Conservation (phyloP, 176 grass and related monocot species). For the Oryza longistaminata region DNA sequence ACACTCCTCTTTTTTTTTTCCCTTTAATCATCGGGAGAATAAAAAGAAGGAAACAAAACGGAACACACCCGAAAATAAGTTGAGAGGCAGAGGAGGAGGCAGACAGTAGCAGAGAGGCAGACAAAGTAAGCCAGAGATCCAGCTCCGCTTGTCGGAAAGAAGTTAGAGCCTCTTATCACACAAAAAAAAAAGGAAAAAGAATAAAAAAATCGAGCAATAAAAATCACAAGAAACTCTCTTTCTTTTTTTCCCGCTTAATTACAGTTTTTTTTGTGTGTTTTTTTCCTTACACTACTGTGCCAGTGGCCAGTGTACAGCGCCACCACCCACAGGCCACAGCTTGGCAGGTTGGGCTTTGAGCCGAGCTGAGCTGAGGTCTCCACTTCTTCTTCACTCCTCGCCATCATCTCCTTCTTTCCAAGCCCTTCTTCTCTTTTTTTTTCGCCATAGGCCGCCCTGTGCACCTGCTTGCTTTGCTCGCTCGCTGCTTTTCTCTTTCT, state of each 20-base stretch:
- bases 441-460: slow-evolving; percentile 15
- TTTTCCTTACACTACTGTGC: too few relatives aligned
- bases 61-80: neutral
- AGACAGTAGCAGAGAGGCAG: neutral
- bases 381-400: neutral
- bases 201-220: too few relatives aligned
- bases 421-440: neutral
- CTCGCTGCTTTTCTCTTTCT: slow-evolving; percentile 45
- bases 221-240: neutral
- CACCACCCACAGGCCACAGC: neutral
- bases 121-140: slow-evolving; percentile 20
- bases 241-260: too few relatives aligned
- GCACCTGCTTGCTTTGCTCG: slow-evolving; percentile 25
- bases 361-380: neutral
- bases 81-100: neutral
- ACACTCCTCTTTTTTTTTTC: neutral
- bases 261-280: too few relatives aligned
- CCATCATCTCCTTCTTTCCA: slow-evolving; percentile 47
- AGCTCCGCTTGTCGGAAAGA: slow-evolving; percentile 22
- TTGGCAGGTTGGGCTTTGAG: neutral
- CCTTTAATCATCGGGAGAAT: neutral
- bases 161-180: neutral
- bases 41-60: neutral
- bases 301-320: neutral
- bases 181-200: neutral